These are phyloP conservation scores for Claviceps capensis DNA, from an alignment of 2,329 filamentous ascomycete species.

Conservation along the genomic window DNA sequence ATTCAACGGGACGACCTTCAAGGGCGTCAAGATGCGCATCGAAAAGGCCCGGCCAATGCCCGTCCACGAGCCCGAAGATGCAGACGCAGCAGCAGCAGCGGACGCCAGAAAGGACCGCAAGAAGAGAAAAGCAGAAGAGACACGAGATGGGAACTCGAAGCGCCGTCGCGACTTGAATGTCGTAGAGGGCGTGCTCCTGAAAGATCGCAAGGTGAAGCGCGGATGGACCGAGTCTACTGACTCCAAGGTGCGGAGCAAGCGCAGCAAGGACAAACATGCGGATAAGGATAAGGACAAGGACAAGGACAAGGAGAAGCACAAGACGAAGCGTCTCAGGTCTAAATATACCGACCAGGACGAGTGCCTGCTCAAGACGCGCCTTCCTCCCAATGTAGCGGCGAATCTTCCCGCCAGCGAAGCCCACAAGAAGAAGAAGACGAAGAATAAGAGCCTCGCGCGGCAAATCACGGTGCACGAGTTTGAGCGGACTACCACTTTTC, in stretches of 20 bases:
- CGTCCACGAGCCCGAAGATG: background rate
- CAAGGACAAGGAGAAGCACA: conserved; percentile 35
- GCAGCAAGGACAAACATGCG: conserved; percentile 33
- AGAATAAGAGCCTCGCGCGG: conserved; percentile 18
- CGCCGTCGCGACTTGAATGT: conserved; percentile 38
- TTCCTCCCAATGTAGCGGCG: conserved; percentile 38
- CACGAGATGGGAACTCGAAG: conserved; percentile 26
- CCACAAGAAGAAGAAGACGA: conserved; percentile 43
- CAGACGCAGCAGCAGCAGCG: background rate
- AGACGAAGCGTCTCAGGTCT: conserved; percentile 49
- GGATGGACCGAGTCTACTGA: conserved; percentile 68
- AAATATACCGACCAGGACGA: conserved; percentile 73
- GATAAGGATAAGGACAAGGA: conserved; percentile 32
- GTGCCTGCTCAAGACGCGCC: conserved; percentile 68
- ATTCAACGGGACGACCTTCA: conserved; percentile 73
- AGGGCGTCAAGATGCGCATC: conserved; percentile 71
- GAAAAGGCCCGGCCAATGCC: conserved; percentile 50
- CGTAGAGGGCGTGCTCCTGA: conserved; percentile 54
- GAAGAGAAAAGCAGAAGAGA: conserved; percentile 12
- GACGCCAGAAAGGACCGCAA: conserved; percentile 11
- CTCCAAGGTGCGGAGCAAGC: conserved; percentile 32
- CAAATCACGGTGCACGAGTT: conserved; percentile 79
- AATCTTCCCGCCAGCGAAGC: conserved; percentile 27
- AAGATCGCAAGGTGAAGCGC: conserved; percentile 68
- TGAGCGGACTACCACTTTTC: conserved; percentile 67